phyloP scores from a whole-genome alignment of 805 yeast species.

The Wickerhamomyces chambardii region DNA sequence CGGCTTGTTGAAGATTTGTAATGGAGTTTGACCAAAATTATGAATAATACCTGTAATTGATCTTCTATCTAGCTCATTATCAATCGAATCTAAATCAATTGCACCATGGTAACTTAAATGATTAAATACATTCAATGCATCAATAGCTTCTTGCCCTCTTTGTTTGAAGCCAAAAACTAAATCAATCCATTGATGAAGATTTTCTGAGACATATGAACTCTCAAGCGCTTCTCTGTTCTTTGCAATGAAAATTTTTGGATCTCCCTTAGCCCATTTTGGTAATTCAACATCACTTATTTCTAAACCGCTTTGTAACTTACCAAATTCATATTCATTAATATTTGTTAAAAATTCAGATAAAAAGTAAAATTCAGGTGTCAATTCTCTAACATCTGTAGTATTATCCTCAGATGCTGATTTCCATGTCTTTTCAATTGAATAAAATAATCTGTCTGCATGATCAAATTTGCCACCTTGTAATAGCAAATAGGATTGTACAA shows the following conservation, averaged over 20 bases:
- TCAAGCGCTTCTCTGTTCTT: slow-evolving; percentile 81
- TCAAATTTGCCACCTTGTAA: slow-evolving; percentile 87
- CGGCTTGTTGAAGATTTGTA: slow-evolving; percentile 57
- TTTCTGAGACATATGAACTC: slow-evolving; percentile 68
- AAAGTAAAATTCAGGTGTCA: slow-evolving; percentile 80
- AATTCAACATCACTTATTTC: slow-evolving; percentile 52
- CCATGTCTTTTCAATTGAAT: slow-evolving; percentile 76
- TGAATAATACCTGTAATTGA: slow-evolving; percentile 82
- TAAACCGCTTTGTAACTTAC: slow-evolving; percentile 52
- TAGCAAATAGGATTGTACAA: slow-evolving; percentile 66
- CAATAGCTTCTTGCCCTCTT: slow-evolving; percentile 59
- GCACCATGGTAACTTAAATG: slow-evolving; percentile 82
- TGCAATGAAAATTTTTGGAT: slow-evolving; percentile 63
- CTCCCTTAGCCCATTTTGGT: slow-evolving; percentile 81
- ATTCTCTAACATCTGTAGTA: slow-evolving; percentile 82
- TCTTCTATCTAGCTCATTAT: slow-evolving; percentile 63
- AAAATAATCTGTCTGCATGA: slow-evolving; percentile 77
- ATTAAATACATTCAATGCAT: slow-evolving; percentile 70
- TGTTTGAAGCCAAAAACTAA: slow-evolving; percentile 77
- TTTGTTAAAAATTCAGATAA: slow-evolving; percentile 73
- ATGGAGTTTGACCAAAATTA: slow-evolving; percentile 88
- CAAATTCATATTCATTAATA: slow-evolving; percentile 60
- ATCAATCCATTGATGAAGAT: slow-evolving; percentile 81
- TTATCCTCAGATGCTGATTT: slow-evolving; percentile 67
- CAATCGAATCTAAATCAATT: slow-evolving; percentile 62